Conservation (phyloP, 2,329 filamentous ascomycete species). For the Colletotrichum theobromicola region DNA sequence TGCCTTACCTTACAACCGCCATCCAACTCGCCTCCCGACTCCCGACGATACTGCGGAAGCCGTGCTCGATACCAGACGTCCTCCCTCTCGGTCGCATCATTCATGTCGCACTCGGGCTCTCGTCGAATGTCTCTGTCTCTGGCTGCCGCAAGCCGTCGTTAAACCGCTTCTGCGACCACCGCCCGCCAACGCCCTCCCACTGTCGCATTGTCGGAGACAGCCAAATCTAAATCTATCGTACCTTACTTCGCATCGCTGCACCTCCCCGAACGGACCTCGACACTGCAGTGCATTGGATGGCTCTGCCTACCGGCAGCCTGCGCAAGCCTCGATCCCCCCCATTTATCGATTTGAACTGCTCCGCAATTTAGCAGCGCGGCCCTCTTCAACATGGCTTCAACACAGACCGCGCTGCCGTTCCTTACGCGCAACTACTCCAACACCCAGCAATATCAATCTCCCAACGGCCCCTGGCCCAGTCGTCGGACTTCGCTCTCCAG, state of each 20-base stretch:
- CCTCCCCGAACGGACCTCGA: conserved; percentile 18
- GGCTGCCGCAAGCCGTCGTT: conserved; percentile 3
- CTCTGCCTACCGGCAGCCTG: conserved; percentile 14
- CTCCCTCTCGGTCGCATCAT: background rate
- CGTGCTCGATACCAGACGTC: background rate
- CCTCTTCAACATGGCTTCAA: conserved; percentile 39
- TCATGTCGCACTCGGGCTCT: conserved; percentile 8
- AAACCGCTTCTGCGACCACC: background rate
- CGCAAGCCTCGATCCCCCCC: conserved; percentile 6
- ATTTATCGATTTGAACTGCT: conserved; percentile 8
- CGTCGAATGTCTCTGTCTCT: background rate
- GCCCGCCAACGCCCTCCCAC: background rate
- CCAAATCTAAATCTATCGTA: too few relatives aligned
- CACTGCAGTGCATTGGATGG: conserved; percentile 12
- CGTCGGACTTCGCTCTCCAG: conserved; percentile 67
- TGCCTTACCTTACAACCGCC: background rate
- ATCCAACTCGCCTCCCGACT: background rate
- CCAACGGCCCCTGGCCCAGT: conserved; percentile 30
- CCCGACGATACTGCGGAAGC: background rate
- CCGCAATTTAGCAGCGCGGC: conserved; percentile 7
- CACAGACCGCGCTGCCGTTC: conserved; percentile 46
- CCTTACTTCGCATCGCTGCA: conserved; percentile 10
- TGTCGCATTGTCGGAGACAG: conserved; percentile 11
- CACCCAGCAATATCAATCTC: conserved; percentile 37
- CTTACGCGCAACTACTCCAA: conserved; percentile 43